phyloP scores from a whole-genome alignment of 768 basidiomycete genomes.

The Amanita fuliginea region DNA sequence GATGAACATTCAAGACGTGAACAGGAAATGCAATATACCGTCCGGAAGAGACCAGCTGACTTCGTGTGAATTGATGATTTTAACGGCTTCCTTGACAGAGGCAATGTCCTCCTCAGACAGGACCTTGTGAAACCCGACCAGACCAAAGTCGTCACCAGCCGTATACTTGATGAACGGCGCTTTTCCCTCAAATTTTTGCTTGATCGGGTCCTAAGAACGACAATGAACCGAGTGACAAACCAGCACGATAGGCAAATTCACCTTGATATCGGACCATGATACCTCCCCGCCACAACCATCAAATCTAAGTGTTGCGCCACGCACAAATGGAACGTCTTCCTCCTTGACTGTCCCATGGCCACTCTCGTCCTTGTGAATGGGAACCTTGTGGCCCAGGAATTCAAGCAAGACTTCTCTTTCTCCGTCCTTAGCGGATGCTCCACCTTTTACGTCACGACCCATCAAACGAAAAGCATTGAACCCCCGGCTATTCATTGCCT shows the following conservation, averaged over 20 bases:
- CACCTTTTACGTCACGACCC: slow-evolving; percentile 26
- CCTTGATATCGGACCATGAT: slow-evolving; percentile 41
- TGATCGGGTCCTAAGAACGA: slow-evolving; percentile 29
- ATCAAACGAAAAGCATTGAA: slow-evolving; percentile 79
- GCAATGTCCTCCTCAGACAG: slow-evolving; percentile 63
- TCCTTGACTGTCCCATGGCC: slow-evolving; percentile 55
- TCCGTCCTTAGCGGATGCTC: slow-evolving; percentile 13
- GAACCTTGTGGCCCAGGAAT: slow-evolving; percentile 61
- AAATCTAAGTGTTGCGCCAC: slow-evolving; percentile 44
- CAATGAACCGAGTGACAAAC: background rate
- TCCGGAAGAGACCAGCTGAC: slow-evolving; percentile 55
- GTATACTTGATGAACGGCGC: slow-evolving; percentile 42
- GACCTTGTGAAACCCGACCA: slow-evolving; percentile 55
- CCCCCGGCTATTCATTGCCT: slow-evolving; percentile 39
- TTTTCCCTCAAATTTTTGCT: slow-evolving; percentile 36
- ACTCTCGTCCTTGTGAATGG: slow-evolving; percentile 50
- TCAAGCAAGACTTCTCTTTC: slow-evolving; percentile 59
- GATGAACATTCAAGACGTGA: slow-evolving; percentile 1
- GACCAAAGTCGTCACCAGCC: slow-evolving; percentile 33
- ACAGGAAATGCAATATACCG: slow-evolving; percentile 23
- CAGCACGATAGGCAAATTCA: slow-evolving; percentile 5
- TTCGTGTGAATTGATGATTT: slow-evolving; percentile 51
- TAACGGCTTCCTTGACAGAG: slow-evolving; percentile 56
- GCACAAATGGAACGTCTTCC: slow-evolving; percentile 43
- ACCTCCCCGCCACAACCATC: slow-evolving; percentile 45